Evolutionary conservation across 257 asterid genomes (phyloP).

Genomic region (Nicotiana benthamiana): DNA sequence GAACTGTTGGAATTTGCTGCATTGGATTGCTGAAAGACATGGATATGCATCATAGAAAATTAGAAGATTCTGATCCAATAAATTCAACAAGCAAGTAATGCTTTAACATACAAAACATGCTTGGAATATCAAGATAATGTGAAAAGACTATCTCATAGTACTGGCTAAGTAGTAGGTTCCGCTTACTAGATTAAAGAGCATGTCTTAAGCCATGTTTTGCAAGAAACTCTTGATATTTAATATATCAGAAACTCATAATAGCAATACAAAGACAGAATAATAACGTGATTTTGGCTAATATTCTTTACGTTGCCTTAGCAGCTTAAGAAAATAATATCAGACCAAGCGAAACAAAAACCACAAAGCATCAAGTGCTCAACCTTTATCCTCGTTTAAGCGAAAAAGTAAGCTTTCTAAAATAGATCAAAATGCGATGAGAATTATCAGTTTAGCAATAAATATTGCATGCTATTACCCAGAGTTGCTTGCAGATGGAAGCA

Average conservation of each 20-base stretch:
- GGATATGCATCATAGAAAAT: neutral
- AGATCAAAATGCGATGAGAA: neutral
- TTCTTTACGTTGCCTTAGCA: neutral
- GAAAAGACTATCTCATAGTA: neutral
- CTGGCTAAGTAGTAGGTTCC: neutral
- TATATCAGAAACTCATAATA: neutral
- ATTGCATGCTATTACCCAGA: conserved; percentile 20
- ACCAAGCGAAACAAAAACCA: neutral
- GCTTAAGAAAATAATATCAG: neutral
- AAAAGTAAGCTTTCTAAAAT: neutral
- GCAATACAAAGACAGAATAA: neutral
- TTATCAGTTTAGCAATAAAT: neutral
- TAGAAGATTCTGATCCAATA: conserved; percentile 1
- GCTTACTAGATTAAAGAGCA: neutral
- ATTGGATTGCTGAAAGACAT: conserved; percentile 23
- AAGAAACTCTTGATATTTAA: neutral
- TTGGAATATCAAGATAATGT: neutral
- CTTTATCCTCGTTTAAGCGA: neutral
- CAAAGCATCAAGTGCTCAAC: neutral
- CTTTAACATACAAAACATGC: neutral
- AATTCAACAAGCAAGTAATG: neutral
- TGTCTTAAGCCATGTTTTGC: neutral
- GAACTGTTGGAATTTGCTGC: neutral
- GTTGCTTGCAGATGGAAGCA: conserved; percentile 25
- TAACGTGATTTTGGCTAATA: neutral